Base-by-base conservation (phyloP, 2,329 filamentous ascomycete species). In the Fusarium annulatum region DNA sequence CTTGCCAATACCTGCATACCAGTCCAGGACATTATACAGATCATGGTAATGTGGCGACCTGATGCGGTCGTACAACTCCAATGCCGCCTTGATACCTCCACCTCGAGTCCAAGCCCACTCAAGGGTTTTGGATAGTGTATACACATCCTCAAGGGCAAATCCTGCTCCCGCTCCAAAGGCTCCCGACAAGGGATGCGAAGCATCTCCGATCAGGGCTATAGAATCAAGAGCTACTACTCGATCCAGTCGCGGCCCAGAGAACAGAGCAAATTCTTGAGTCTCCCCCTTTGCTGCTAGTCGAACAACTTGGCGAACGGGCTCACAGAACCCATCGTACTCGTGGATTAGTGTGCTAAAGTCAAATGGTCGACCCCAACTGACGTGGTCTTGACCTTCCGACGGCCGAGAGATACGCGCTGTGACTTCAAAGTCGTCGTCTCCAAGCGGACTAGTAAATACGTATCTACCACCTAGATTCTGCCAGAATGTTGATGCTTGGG, bases 151-250 rank as follows among this genome's bases (percentile, higher is more conserved):
- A 52, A 83, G 75, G 5, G 81, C 82, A n/a, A 83, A 84, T 0
- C 81, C 81, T 0, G 82, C 82, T 1, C 82, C 82, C 0, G 82
- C 81, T 1, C 82, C 82, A 45, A 84, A 84, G 0, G 81, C 82
- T 1, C 86, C 86, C 0, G 86, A 87, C 0, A 88, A 81, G 2
- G 88, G 86, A 75, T 90, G 88, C 3, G 86, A 89, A 1, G 87
- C 84, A 70, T 90, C 88, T 14, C 88, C 88, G 2, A 89, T 83
- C 8, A 89, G 81, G 10, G 85, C 87, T 6, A 88, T 73, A 8
- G 59, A 45, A 14, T 46, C 43, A 4, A 72, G 30, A 5, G 67
- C 57, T 15, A 80, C 75, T 6, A 80, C 74, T 7, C 66, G 74
- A 9, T 77, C 76, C 5, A 83, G 74, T 3, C 81, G 73, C 3